Evolutionary conservation across 2,329 filamentous ascomycete genomes (phyloP), one percentile per base, ranked within the genome.

Genomic region (Zalaria sp.): DNA sequence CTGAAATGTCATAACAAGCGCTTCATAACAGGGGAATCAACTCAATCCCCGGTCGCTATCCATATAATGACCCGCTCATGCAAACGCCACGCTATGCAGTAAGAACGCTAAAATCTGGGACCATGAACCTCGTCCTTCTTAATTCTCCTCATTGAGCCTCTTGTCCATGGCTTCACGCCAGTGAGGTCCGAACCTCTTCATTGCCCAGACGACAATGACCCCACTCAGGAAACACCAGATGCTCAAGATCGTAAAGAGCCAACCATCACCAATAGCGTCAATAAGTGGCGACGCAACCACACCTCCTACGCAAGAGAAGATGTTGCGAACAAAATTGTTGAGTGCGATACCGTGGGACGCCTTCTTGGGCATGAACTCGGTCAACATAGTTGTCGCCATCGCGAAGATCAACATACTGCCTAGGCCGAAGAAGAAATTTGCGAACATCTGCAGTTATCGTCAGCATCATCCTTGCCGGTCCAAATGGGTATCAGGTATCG

Each of bases 321-420:
- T 83, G 52, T 89, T 91, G 38, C 84, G 68, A 40, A 83, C 68
- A 53, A 88, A 84, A 56, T 88, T 89, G 59, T 89, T 88, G 35
- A 88, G 67, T 0, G 84, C 84, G 3, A 89, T 81, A 1, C 83
- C 83, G 6, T 74, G 74, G 3, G 77, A 82, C 40, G 79, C 80
- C 47, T 72, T 70, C 37, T 75, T 71, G 9, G 82, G 82, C 69
- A 89, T 79, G 55, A 89, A 86, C 56, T 91, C 84, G 0, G 84
- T 89, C 50, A 89, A 66, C 81, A 89, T 87, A 0, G 84, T 89
- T 18, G 82, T 87, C 0, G 75, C 69, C 50, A 77, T 72, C 40
- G 75, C 72, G 61, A 83, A 87, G 27, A 87, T 77, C 4, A 91
- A 68, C 84, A 91, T 91, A 29, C 73, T 80, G 2, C 80, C 79